Evolutionary conservation across 257 asterid species (phyloP), one percentile per base, ranked within the genome.

Genomic region (Paulownia fortunei): DNA sequence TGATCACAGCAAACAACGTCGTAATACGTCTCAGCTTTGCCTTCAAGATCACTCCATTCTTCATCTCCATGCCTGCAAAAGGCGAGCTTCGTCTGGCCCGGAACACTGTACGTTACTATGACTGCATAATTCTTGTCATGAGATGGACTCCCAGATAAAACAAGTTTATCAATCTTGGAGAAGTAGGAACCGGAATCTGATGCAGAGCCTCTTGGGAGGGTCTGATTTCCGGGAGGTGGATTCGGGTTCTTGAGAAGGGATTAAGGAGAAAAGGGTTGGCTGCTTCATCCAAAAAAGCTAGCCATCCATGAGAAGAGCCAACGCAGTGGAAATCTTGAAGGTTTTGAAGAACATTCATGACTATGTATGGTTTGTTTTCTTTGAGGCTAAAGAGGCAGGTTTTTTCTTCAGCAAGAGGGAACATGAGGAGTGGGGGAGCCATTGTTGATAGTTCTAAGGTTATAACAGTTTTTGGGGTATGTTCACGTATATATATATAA

Each of bases 291-390:
- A 52, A 23, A 58, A 77, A 36, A 23, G 63, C 76, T 0, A 73
- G 36, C 74, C 82, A 77, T 3, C 82, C 82, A 30, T 66, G 61
- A 7, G 70, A 78, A 1, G 85, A 82, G 5, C 85, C 80, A 1
- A 77, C 11, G 6, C 75, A 81, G 0, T 16, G 34, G 26, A 9
- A 12, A 1, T 71, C 18, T 6, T 47, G 6, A 26, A 65, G 42
- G 74, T 11, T 39, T 77, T 68, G 11, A 5, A 54, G 34, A 18
- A 8, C 0, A 7, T n/a, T n/a, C n/a, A 30, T 19, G 23, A n/a
- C 10, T 36, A 10, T 58, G 59, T 24, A 18, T 0, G 42, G 19
- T 3, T 21, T 69, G 13, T 47, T 74, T 61, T 32, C 13, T 15
- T 74, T 49, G 56, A 72, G 75, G 32, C 49, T 72, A 24, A 10